Base-by-base conservation (phyloP, 371 early-diverging fungal genomes). In the Rhizopus delemar region DNA sequence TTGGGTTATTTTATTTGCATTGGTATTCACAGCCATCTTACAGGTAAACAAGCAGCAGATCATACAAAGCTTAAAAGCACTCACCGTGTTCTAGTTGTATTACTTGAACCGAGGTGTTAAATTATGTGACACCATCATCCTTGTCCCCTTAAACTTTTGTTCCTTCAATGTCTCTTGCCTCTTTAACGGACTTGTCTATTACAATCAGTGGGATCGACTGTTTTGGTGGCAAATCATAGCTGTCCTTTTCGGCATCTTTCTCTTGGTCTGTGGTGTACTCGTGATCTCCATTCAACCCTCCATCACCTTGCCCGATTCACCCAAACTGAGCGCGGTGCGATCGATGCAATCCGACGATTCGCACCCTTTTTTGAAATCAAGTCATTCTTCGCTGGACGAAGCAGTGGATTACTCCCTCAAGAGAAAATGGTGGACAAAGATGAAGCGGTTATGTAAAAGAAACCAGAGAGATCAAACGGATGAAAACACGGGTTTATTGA, bases 181-280 rank as follows among this genome's bases (percentile, higher is more conserved):
- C 43, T 80, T 90, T 51, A 92, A 89, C 57, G 90, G 91, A 8
- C 71, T 92, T 36, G 87, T 91, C 3, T 92, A 92, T 61, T 92
- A 88, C 60, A 80, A 91, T 66, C 93, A 91, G 74, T 78, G 91
- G 81, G 79, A 82, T 7, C 74, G 84, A 16, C 65, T 92, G 41
- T 69, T 66, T 51, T 80, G 86, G 75, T 81, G 79, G 71, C 90
- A 89, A 65, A 70, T 90, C 15, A 54, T 87, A 5, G 72, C 86
- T 41, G 89, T 91, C 22, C 65, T 87, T 11, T 61, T 86, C 11
- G 92, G 92, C 13, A 84, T 89, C 50, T 73, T 75, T n/a, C 59
- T 88, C 38, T 76, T 90, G 8, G 73, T 86, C 3, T 63, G 73
- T 13, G 92, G 92, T 22, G 92, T 91, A 0, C 57, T 86, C 39